These are phyloP conservation scores for Irpex sp. DNA, from an alignment of 1,284 basidiomycete genomes.

Conservation along the genomic window DNA sequence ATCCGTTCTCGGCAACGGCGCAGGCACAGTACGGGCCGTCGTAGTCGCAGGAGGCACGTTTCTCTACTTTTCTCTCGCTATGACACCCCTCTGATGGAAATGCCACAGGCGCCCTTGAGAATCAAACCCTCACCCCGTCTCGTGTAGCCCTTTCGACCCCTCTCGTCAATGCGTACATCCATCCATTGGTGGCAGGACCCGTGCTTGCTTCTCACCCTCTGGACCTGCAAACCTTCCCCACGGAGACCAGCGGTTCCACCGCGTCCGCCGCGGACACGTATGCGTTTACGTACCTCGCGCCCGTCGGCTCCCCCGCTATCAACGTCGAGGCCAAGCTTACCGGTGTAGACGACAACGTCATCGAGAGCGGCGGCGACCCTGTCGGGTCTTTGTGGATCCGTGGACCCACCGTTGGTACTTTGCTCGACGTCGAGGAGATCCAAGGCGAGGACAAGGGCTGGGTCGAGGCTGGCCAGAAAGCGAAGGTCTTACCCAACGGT, in stretches of 20 bases:
- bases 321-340: slow-evolving; percentile 71
- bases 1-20: slow-evolving; percentile 50
- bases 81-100: background rate
- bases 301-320: slow-evolving; percentile 66
- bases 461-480: slow-evolving; percentile 23
- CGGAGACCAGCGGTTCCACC: slow-evolving; percentile 12
- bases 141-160: slow-evolving; percentile 69
- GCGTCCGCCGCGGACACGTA: slow-evolving; percentile 26
- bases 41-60: slow-evolving; percentile 59
- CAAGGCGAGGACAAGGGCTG: slow-evolving; percentile 29
- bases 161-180: slow-evolving; percentile 53
- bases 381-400: slow-evolving; percentile 30
- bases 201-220: slow-evolving; percentile 69
- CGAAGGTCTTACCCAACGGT: slow-evolving; percentile 26
- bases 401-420: slow-evolving; percentile 46
- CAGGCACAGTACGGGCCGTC: slow-evolving; percentile 52
- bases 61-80: background rate
- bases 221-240: slow-evolving; percentile 67
- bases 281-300: slow-evolving; percentile 35
- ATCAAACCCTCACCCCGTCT: slow-evolving; percentile 45
- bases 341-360: slow-evolving; percentile 51
- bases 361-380: slow-evolving; percentile 50
- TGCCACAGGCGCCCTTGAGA: slow-evolving; percentile 30
- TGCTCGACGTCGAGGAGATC: slow-evolving; percentile 37
- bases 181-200: slow-evolving; percentile 60